phyloP scores from a whole-genome alignment of 345 rosid genomes.

The Syzygium grande region DNA sequence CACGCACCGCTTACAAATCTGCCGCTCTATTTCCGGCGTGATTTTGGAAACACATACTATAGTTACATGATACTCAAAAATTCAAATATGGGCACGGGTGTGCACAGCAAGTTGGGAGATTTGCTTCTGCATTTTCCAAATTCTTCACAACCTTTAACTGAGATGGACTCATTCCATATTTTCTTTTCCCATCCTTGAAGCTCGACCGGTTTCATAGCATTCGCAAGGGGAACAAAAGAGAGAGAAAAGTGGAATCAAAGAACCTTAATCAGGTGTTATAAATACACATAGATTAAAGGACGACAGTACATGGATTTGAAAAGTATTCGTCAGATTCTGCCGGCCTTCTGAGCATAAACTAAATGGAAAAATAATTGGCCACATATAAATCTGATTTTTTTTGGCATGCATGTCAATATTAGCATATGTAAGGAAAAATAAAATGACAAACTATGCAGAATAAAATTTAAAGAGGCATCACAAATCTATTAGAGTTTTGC shows the following conservation, averaged over 20 bases:
- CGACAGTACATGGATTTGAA: background rate
- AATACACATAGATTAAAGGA: background rate
- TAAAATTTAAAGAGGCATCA: background rate
- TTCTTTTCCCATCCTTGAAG: background rate
- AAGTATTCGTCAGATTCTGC: background rate
- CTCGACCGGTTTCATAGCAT: background rate
- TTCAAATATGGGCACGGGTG: background rate
- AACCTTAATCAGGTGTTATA: background rate
- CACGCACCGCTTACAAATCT: background rate
- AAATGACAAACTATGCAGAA: background rate
- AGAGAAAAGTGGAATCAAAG: background rate
- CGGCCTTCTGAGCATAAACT: background rate
- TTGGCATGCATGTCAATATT: background rate
- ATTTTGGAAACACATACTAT: background rate
- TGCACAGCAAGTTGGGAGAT: background rate
- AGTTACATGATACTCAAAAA: background rate
- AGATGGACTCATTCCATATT: background rate
- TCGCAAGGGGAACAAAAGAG: background rate
- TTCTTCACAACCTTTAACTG: background rate
- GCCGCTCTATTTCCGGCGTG: background rate
- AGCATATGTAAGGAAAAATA: background rate
- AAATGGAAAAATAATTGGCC: too few species aligned
- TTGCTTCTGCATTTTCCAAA: background rate
- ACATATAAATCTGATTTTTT: background rate
- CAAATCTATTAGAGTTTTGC: too few species aligned